Conservation (phyloP, 371 early-diverging fungal species). For the Synchytrium microbalum region DNA sequence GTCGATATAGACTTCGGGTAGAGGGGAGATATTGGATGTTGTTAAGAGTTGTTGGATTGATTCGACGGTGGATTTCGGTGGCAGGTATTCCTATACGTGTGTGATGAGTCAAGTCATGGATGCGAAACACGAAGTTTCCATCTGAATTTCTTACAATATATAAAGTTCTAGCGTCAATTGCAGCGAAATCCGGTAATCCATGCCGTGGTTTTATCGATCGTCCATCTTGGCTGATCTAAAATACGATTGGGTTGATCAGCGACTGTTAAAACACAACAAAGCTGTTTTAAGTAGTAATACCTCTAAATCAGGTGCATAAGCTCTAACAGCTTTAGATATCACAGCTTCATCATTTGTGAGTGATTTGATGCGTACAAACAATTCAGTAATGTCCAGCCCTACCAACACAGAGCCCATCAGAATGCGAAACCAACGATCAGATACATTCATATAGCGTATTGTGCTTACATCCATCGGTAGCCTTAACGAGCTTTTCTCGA, state of each 20-base stretch:
- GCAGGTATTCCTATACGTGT: neutral
- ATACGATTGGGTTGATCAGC: constrained; percentile 5
- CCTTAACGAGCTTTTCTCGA: neutral
- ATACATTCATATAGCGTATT: neutral
- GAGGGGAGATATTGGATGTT: neutral
- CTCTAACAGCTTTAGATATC: constrained; percentile 26
- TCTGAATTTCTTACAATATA: constrained; percentile 5
- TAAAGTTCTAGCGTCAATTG: constrained; percentile 1
- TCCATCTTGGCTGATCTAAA: constrained; percentile 20
- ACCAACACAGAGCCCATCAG: too few relatives aligned
- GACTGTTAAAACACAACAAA: constrained; percentile 1
- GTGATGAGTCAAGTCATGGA: neutral
- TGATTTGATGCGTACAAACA: neutral
- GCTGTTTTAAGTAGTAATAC: too few relatives aligned
- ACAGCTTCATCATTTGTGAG: constrained; percentile 29
- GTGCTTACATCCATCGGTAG: neutral
- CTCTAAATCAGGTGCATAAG: constrained; percentile 6
- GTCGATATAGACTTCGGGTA: neutral
- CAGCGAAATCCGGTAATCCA: neutral
- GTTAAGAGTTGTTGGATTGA: neutral
- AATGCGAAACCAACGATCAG: too few relatives aligned
- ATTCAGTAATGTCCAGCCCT: neutral
- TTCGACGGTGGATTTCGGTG: neutral
- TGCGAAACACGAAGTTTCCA: neutral
- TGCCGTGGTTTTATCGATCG: constrained; percentile 2